Base-by-base conservation (phyloP, 2,329 filamentous ascomycete species). In the Alternaria viburni region DNA sequence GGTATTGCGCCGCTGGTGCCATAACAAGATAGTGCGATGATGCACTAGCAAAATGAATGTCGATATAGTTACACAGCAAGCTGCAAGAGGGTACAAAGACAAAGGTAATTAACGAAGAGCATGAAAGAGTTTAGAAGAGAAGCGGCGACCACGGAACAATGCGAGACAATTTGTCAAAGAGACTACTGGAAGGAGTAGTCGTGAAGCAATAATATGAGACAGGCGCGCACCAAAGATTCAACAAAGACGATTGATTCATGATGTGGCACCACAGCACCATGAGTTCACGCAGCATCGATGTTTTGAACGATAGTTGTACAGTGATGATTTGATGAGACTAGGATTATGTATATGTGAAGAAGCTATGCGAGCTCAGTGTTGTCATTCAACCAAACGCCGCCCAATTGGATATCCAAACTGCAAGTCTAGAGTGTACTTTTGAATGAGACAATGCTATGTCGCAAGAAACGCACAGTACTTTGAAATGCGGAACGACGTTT, bases 301-400 rank as follows among this genome's bases (percentile, higher is more conserved):
- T 46, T 41, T 41, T 52, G 30, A 15, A 25, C 8, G 13, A 36
- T 17, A 32, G 1, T 10, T 52, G 30, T 23, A 15, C 19, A 23
- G 13, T 52, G 30, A 52, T 15, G n/a, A 23, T n/a, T 21, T 23
- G 11, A 36, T 45, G 7, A 32, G 32, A 47, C 36, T 61, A 47
- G 11, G 23, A 61, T 57, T 54, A 51, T 45, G 23, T 57, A 49
- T 32, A 30, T 51, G 47, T 44, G 56, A 54, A 63, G 12, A 59
- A 19, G 15, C 30, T 50, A 17, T 25, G 41, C 32, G 19, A 41
- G 5, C 23, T 17, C 21, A 51, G 30, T 52, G 54, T 23, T 64
- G 63, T 26, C n/a, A 58, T 11, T 11, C 7, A 28, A 66, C 25
- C 30, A 54, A 68, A 69, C 65, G 49, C 68, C 63, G 45, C 66